These are phyloP conservation scores for Mycena maculata DNA, from an alignment of 768 basidiomycete genomes.

Conservation along the genomic window DNA sequence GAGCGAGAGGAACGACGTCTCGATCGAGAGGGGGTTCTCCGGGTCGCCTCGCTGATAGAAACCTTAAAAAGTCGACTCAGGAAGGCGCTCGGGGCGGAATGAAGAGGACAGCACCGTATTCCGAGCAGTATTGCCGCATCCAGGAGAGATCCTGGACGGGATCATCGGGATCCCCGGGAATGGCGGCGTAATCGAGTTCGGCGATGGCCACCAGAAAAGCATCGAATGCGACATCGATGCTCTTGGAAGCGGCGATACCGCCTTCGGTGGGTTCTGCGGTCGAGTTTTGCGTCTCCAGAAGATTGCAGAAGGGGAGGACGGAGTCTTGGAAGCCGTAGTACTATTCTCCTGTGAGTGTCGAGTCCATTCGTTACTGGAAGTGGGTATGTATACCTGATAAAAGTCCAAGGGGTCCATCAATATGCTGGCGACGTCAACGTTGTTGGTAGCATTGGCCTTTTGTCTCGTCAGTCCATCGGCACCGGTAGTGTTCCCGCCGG, in stretches of 20 bases:
- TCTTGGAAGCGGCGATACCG: constrained; percentile 50
- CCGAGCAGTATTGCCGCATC: constrained; percentile 67
- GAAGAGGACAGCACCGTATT: constrained; percentile 56
- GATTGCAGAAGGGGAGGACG: constrained; percentile 60
- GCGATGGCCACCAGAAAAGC: constrained; percentile 56
- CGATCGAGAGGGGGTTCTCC: constrained; percentile 57
- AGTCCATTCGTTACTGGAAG: neutral
- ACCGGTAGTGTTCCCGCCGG: constrained; percentile 53
- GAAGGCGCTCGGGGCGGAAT: neutral
- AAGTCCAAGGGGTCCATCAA: constrained; percentile 62
- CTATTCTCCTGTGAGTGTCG: constrained; percentile 36
- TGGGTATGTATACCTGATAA: constrained; percentile 53
- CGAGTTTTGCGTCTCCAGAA: constrained; percentile 57
- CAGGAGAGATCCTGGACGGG: constrained; percentile 58
- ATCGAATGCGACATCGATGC: constrained; percentile 50
- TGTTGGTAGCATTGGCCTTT: constrained; percentile 49
- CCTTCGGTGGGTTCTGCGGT: constrained; percentile 51
- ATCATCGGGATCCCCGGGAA: constrained; percentile 54
- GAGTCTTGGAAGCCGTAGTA: constrained; percentile 61
- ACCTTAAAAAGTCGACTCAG: constrained; percentile 38
- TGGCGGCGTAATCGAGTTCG: constrained; percentile 59
- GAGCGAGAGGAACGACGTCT: constrained; percentile 59
- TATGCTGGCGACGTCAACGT: constrained; percentile 54
- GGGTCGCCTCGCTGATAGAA: constrained; percentile 63
- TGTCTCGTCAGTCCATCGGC: constrained; percentile 48